Evolutionary conservation across 139 green algal species (phyloP), one percentile per base, ranked within the genome.

Genomic region (Desmodesmus armatus): DNA sequence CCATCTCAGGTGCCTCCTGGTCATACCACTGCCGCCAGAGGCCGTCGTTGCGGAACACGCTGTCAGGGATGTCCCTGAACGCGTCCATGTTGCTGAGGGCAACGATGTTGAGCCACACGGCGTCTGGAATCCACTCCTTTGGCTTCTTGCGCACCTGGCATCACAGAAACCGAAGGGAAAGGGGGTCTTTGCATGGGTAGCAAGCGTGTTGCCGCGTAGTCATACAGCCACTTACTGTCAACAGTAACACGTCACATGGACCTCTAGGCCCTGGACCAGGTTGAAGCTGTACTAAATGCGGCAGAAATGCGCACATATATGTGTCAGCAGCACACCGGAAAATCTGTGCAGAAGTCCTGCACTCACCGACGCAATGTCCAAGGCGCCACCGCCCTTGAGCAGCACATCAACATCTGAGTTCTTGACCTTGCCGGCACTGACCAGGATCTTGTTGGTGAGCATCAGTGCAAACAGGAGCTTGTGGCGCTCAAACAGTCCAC

Each of bases 401-500:
- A 99, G 97, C 2, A 96, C 85, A 76, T 97, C 93, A 65, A 98
- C 82, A 73, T 97, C 95, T 31, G 80, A 77, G 0, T 76, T 40
- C 78, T 89, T 91, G 33, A 90, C 83, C 86, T 93, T 94, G 82
- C 91, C 92, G 13, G 92, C 93, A 19, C 83, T 92, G 39, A 93
- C 70, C 43, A 96, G 89, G 75, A 98, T 91, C 87, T 96, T 95
- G 87, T 94, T 96, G 73, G 96, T 93, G 58, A 99, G 91, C 94
- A 99, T 98, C 39, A 98, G 93, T 37, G 95, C 93, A 85, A 99
- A 99, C 82, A 96, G 94, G 58, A 98, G 82, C 92, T 98, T 98
- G 94, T 99, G 94, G n/a, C 93, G 90, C 92, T 99, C 96, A 92
- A 98, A 99, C 71, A 99, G 92, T 60, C 96, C 96, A 73, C 96